Conservation (phyloP, 495 filamentous ascomycete species). For the Hypoxylon trugodes region DNA sequence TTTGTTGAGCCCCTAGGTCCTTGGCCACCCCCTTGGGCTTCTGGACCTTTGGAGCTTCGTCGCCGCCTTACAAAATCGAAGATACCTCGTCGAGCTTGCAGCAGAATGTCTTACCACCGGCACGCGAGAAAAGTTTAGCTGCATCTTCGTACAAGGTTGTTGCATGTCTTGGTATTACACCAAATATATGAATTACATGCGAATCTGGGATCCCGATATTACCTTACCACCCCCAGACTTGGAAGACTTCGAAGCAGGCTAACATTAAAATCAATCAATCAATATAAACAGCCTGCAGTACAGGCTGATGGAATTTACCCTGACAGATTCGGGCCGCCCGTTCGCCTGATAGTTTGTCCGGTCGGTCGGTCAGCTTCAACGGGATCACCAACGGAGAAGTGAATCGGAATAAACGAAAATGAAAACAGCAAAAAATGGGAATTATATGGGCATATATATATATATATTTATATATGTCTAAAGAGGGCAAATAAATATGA, state of each 20-base stretch:
- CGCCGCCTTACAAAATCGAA: conserved; percentile 5
- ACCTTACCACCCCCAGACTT: conserved; percentile 4
- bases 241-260: background rate
- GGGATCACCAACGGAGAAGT: no score
- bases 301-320: conserved; percentile 20
- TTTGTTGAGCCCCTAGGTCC: conserved; percentile 22
- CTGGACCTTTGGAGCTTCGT: conserved; percentile 10
- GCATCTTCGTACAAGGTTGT: conserved; percentile 17
- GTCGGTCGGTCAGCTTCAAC: no score
- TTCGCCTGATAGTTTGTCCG: background rate
- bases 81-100: conserved; percentile 1
- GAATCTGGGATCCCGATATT: conserved; percentile 7
- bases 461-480: no score
- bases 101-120: conserved; percentile 29
- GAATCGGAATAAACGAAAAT: no score
- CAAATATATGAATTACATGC: no score
- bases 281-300: conserved; percentile 22
- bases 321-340: conserved; percentile 29
- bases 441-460: no score
- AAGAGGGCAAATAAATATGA: background rate
- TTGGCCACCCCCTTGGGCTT: conserved; percentile 23
- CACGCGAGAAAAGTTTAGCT: conserved; percentile 28
- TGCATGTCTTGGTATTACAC: conserved; percentile 24
- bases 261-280: background rate
- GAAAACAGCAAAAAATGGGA: no score